phyloP scores from a whole-genome alignment of 805 yeast genomes.

The Wickerhamiella bombiphila region DNA sequence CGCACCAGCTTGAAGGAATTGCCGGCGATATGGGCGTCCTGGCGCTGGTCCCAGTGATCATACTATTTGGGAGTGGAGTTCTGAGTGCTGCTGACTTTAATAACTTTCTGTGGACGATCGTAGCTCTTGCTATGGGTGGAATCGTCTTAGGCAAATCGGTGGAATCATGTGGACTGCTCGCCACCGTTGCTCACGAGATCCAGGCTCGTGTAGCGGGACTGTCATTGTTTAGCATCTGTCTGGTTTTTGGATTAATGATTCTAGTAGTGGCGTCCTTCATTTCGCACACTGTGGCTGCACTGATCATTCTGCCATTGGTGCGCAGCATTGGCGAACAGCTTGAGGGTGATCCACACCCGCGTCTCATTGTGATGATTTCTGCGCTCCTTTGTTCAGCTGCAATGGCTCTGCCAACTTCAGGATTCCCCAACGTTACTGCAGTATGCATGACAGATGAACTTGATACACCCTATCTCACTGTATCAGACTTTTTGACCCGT shows the following conservation, averaged over 20 bases:
- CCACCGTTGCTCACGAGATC: conserved; percentile 59
- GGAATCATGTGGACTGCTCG: conserved; percentile 72
- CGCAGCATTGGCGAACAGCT: conserved; percentile 66
- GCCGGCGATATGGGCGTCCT: conserved; percentile 97
- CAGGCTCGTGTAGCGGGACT: conserved; percentile 51
- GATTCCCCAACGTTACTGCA: conserved; percentile 96
- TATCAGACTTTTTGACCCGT: conserved; percentile 68
- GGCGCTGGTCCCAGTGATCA: conserved; percentile 75
- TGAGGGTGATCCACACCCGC: conserved; percentile 53
- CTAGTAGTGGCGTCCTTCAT: conserved; percentile 85
- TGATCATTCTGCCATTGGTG: conserved; percentile 81
- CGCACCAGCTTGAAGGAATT: conserved; percentile 51
- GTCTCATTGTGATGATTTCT: conserved; percentile 52
- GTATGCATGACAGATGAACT: conserved; percentile 86
- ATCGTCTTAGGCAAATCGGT: conserved; percentile 91
- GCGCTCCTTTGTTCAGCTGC: conserved; percentile 77
- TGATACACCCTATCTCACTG: conserved; percentile 81
- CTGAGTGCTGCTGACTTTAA: conserved; percentile 83
- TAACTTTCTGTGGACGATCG: conserved; percentile 93
- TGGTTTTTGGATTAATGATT: conserved; percentile 70
- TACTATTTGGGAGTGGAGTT: conserved; percentile 85
- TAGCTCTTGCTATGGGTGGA: conserved; percentile 95
- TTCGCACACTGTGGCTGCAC: conserved; percentile 92
- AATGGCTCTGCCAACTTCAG: conserved; percentile 95
- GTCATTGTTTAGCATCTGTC: conserved; percentile 55